phyloP scores from a whole-genome alignment of 1,284 basidiomycete species.

The Tilletia indica region DNA sequence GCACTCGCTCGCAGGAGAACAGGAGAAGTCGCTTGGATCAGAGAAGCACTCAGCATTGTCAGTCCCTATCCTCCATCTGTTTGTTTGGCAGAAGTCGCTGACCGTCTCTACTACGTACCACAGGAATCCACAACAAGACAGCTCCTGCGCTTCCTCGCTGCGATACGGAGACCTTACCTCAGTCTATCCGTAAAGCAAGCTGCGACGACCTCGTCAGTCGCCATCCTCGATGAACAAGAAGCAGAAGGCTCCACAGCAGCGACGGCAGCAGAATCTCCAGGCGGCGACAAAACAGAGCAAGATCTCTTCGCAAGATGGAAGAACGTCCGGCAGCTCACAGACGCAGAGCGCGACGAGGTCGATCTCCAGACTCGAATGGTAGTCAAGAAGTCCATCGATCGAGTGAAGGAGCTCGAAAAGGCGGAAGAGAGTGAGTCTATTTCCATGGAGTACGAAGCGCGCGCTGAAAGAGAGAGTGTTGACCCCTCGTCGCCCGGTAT shows the following conservation, averaged over 20 bases:
- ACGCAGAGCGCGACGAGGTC: conserved; percentile 84
- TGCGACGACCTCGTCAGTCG: not conserved
- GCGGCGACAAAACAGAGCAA: conserved; percentile 17
- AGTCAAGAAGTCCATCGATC: conserved; percentile 74
- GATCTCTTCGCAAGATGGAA: conserved; percentile 42
- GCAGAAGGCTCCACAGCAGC: too few species aligned
- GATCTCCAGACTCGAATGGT: conserved; percentile 82
- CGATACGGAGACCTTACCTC: conserved; percentile 40
- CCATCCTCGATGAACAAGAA: conserved; percentile 24
- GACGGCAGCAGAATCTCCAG: too few species aligned
- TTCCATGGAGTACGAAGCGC: not conserved
- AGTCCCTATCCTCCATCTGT: conserved; percentile 29
- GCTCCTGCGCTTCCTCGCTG: conserved; percentile 37
- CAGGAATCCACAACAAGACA: conserved; percentile 13
- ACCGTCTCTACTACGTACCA: not conserved
- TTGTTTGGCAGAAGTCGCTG: not conserved
- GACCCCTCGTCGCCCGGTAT: not conserved
- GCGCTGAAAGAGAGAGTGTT: too few species aligned
- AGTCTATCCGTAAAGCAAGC: conserved; percentile 23
- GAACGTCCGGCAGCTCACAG: conserved; percentile 68
- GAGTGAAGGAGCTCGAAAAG: conserved; percentile 78
- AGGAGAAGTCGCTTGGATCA: conserved; percentile 25
- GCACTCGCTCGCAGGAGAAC: conserved; percentile 6
- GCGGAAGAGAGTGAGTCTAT: conserved; percentile 74
- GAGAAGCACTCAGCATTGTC: conserved; percentile 35